Evolutionary conservation across 805 yeast genomes (phyloP), one percentile per base, ranked within the genome.

Genomic region (Ogataea sp.): DNA sequence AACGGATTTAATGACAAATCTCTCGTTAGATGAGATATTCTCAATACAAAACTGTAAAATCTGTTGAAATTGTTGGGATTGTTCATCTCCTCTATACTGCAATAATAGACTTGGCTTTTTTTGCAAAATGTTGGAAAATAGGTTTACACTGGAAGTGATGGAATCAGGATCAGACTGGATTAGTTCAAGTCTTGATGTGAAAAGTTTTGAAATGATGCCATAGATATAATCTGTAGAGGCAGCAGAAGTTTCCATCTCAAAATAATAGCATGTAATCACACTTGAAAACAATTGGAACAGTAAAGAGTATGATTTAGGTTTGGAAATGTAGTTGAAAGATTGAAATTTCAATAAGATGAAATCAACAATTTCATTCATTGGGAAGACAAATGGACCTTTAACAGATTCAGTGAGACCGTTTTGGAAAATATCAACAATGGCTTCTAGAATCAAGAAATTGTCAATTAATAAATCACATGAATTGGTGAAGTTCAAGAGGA

Each of bases 351-450:
- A 50, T 16, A 43, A 43, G 24, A 65, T 65, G 43, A 64, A 75
- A 43, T 59, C 55, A 23, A 75, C 40, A 6, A 77, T 64, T 1
- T 62, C 53, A 0, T 58, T 56, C 3, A 65, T 43, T 0, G 62
- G 59, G 42, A 83, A 70, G 9, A 72, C 78, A 56, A 83, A 84
- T 0, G 93, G 85, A 0, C 88, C 88, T 16, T 72, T 65, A 5
- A 75, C 56, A 3, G 65, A 54, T 50, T 86, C 95, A 3, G 74
- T 59, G 14, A 86, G 57, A 1, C 94, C 94, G 14, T 63, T 49
- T 48, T 75, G 78, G 46, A 86, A 67, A 2, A 87, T 71, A 6
- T 67, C 62, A 42, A 87, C 75, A 21, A 83, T 70, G 21, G 70
- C 73, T 47, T 84, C 93, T 6, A 82, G 71, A 2, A 83, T 61